phyloP scores from a whole-genome alignment of 2,329 filamentous ascomycete species.

The Sclerotinia minor region DNA sequence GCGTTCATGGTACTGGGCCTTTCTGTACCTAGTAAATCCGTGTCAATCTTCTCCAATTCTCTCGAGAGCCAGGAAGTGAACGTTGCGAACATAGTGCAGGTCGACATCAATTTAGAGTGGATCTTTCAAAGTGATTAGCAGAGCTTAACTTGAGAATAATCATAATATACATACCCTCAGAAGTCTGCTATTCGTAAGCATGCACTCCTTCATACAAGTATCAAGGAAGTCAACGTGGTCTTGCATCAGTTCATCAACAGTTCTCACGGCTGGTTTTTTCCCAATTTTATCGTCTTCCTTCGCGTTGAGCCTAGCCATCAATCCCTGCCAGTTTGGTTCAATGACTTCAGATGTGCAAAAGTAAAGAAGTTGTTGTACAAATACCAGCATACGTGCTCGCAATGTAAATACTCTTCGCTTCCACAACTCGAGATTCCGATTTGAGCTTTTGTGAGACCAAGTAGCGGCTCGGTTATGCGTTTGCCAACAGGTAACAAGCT shows the following conservation, averaged over 20 bases:
- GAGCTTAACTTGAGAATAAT: not conserved
- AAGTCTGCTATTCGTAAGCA: constrained; percentile 95
- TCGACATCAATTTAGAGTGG: constrained; percentile 94
- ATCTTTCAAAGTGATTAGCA: constrained; percentile 58
- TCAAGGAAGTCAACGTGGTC: constrained; percentile 98
- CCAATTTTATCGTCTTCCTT: constrained; percentile 51
- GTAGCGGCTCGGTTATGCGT: constrained; percentile 77
- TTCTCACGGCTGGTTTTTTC: constrained; percentile 53
- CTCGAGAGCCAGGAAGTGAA: constrained; percentile 86
- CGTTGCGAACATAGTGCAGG: constrained; percentile 88
- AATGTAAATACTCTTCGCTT: constrained; percentile 91
- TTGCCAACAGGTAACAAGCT: constrained; percentile 85
- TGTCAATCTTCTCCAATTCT: constrained; percentile 80
- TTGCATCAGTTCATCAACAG: constrained; percentile 97
- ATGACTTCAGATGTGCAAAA: constrained; percentile 97
- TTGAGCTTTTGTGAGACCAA: constrained; percentile 80
- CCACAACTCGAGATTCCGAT: constrained; percentile 79
- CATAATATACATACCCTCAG: constrained; percentile 62
- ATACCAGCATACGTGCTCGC: constrained; percentile 90
- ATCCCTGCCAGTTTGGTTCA: constrained; percentile 92
- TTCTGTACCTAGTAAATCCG: constrained; percentile 64
- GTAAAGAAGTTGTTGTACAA: constrained; percentile 94
- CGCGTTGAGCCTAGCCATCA: constrained; percentile 82
- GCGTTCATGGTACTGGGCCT: constrained; percentile 60
- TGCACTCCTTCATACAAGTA: constrained; percentile 97